A percentile compares a stretch with the other conserved stretches of the same genome.
phyloP scores from a whole-genome alignment of 768 basidiomycete genomes.

The Chlorophyllum brunneum region DNA sequence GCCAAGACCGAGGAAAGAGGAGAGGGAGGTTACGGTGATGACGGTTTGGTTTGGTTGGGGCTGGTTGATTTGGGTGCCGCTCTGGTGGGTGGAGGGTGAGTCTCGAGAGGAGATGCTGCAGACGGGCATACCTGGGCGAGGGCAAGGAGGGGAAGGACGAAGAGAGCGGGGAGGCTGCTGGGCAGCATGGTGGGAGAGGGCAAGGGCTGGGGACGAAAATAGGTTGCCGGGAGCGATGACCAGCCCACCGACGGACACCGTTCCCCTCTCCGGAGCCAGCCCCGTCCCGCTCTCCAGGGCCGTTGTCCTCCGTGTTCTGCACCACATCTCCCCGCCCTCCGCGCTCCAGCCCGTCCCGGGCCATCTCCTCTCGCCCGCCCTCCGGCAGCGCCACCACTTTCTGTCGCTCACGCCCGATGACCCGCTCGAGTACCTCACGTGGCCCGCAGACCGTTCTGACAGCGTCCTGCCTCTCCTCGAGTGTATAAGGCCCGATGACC shows the following conservation, averaged over 20 bases:
- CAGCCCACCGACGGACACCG: constrained; percentile 8
- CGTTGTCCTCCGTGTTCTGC: constrained; percentile 44
- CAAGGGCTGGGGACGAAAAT: constrained; percentile 23
- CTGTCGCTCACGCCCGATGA: constrained; percentile 49
- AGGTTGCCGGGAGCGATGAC: constrained; percentile 21
- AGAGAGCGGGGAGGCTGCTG: constrained; percentile 27
- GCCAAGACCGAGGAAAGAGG: constrained; percentile 32
- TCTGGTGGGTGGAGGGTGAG: constrained; percentile 1
- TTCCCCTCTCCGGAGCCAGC: not conserved
- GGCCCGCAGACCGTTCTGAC: constrained; percentile 46
- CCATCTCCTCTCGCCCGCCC: constrained; percentile 55
- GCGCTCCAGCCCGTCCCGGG: constrained; percentile 45
- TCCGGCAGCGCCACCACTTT: constrained; percentile 64
- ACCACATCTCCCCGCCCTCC: constrained; percentile 51
- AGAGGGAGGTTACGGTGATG: constrained; percentile 36
- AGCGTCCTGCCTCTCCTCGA: constrained; percentile 36
- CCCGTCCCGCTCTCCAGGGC: not conserved
- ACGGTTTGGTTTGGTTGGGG: constrained; percentile 24
- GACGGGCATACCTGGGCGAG: constrained; percentile 36
- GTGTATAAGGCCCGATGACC: constrained; percentile 5
- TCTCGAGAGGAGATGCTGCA: not conserved
- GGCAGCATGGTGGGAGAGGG: constrained; percentile 26
- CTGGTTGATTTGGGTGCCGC: not conserved
- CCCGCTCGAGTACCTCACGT: constrained; percentile 57
- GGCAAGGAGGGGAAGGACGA: constrained; percentile 36